Conservation (phyloP, 2,329 filamentous ascomycete genomes). For the Arthroderma uncinatum region DNA sequence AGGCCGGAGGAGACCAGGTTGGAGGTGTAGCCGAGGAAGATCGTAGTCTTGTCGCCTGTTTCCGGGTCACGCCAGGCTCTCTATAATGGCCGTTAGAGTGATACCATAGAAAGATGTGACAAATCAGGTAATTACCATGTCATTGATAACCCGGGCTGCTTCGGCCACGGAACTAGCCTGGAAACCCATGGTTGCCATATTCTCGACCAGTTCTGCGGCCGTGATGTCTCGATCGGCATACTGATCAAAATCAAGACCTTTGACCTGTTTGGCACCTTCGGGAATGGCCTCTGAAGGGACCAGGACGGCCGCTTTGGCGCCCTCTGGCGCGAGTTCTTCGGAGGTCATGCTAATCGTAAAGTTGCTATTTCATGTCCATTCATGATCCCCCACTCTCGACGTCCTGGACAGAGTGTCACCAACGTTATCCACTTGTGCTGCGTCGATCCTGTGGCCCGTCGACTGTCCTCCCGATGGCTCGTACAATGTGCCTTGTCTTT, state of each 20-base stretch:
- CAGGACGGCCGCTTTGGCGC: slow-evolving; percentile 69
- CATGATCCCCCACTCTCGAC: not conserved
- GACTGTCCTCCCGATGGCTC: too few species aligned
- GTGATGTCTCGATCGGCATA: slow-evolving; percentile 62
- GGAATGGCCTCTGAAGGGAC: slow-evolving; percentile 75
- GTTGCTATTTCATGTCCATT: not conserved
- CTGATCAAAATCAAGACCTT: slow-evolving; percentile 85
- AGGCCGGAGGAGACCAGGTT: slow-evolving; percentile 96
- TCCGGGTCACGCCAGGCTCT: slow-evolving; percentile 71
- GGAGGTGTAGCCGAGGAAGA: slow-evolving; percentile 94
- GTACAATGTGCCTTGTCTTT: not conserved
- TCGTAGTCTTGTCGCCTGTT: slow-evolving; percentile 69
- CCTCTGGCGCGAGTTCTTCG: slow-evolving; percentile 36
- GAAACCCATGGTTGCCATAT: slow-evolving; percentile 79
- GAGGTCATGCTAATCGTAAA: slow-evolving; percentile 15
- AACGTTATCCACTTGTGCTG: too few species aligned
- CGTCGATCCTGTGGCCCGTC: too few species aligned
- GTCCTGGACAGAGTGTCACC: not conserved
- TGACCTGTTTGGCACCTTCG: slow-evolving; percentile 64
- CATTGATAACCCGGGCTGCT: slow-evolving; percentile 83
- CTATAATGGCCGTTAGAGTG: slow-evolving; percentile 31
- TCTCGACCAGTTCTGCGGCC: slow-evolving; percentile 68
- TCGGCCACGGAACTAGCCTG: slow-evolving; percentile 72
- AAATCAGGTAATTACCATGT: slow-evolving; percentile 56
- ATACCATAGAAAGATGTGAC: not conserved